Conservation (phyloP, 441 rosid species). For the Erodium moschatum region DNA sequence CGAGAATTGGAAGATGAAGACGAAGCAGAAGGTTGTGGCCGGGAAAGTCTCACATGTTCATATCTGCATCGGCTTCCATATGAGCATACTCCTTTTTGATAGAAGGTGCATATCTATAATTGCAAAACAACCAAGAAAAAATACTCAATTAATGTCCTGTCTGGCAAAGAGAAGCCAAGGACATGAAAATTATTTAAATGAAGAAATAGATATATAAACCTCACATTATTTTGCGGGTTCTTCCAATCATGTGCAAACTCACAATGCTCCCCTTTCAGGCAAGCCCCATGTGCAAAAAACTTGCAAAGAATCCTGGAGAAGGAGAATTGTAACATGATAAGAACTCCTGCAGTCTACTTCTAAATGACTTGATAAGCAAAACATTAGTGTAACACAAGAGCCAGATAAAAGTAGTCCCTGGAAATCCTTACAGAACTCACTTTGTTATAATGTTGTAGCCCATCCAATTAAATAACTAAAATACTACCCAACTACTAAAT, state of each 20-base stretch:
- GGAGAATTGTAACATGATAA: neutral
- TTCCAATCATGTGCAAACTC: constrained; percentile 90
- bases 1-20: constrained; percentile 42
- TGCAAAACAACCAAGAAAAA: neutral
- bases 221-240: constrained; percentile 75
- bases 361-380: neutral
- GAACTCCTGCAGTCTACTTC: constrained; percentile 43
- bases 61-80: constrained; percentile 85
- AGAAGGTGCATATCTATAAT: constrained; percentile 47
- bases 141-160: neutral
- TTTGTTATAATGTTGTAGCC: neutral
- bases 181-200: neutral
- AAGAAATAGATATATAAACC: neutral
- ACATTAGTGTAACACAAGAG: neutral
- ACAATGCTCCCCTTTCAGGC: constrained; percentile 90
- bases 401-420: neutral
- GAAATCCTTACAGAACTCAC: neutral
- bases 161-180: neutral
- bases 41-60: constrained; percentile 63
- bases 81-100: constrained; percentile 77
- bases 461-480: neutral
- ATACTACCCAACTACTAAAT: neutral
- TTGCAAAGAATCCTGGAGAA: constrained; percentile 61
- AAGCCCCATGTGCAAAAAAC: constrained; percentile 29
- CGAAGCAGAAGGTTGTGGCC: constrained; percentile 39